A percentile compares a stretch with the other conserved stretches of the same genome.
phyloP scores from a whole-genome alignment of 2,329 filamentous ascomycete genomes.

The Parascedosporium putredinis region DNA sequence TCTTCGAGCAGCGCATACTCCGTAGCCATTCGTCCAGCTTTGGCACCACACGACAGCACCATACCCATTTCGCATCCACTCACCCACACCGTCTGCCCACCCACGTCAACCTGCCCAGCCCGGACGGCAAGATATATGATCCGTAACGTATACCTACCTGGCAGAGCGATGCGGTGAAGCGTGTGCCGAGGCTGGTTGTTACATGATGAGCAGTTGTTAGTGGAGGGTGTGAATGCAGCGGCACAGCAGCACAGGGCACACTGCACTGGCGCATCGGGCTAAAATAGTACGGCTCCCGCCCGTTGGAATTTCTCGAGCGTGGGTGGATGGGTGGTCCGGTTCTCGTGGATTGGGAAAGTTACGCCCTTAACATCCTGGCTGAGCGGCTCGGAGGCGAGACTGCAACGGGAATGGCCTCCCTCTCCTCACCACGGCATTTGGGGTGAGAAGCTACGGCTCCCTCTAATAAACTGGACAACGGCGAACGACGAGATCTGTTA shows the following conservation, averaged over 20 bases:
- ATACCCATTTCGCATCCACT: not conserved
- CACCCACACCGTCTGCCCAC: not conserved
- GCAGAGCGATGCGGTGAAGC: not conserved
- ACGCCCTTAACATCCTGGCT: not conserved
- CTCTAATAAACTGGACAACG: not conserved
- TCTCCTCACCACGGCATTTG: constrained; percentile 1
- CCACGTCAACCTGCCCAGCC: not conserved
- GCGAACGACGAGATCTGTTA: no score
- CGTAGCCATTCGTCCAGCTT: not conserved
- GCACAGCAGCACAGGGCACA: not conserved
- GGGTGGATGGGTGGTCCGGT: not conserved
- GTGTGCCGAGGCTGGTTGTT: not conserved
- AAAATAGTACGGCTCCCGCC: constrained; percentile 1
- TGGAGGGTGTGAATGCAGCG: not conserved
- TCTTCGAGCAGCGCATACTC: not conserved
- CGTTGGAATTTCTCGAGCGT: not conserved
- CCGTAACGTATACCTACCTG: not conserved
- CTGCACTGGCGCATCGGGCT: not conserved
- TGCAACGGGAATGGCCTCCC: not conserved
- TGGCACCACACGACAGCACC: not conserved
- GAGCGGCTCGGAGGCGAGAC: not conserved
- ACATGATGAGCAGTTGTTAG: not conserved
- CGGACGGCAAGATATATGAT: not conserved
- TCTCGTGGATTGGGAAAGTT: not conserved
- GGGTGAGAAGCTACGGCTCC: not conserved